Percentiles rank a stretch among this genome's conserved stretches.
Conservation (phyloP, 495 filamentous ascomycete genomes). For the Penicillium longicatenatum region DNA sequence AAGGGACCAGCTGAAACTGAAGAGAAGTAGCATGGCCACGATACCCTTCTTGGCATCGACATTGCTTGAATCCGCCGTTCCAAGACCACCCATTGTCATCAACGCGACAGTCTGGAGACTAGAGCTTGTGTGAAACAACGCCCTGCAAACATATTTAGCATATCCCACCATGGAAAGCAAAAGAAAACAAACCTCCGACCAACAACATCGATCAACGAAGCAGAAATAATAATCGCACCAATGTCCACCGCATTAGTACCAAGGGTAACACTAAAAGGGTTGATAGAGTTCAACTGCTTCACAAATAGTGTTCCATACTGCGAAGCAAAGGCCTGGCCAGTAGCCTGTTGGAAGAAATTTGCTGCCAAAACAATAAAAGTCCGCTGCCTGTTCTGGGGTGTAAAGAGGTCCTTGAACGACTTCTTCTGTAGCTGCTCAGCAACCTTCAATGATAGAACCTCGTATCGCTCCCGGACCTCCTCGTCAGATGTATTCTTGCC, state of each 20-base stretch:
- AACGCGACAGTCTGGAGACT: constrained; percentile 16
- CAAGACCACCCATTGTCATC: constrained; percentile 27
- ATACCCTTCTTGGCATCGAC: constrained; percentile 18
- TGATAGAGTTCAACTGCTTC: constrained; percentile 33
- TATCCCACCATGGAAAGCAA: no score
- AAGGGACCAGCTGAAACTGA: constrained; percentile 24
- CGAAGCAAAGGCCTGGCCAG: constrained; percentile 34
- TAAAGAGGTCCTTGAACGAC: constrained; percentile 32
- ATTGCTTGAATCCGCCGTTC: constrained; percentile 15
- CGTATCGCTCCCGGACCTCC: constrained; percentile 13
- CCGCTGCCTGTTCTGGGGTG: constrained; percentile 28
- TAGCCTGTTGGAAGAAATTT: constrained; percentile 39
- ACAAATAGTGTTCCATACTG: constrained; percentile 39
- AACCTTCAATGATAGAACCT: constrained; percentile 12
- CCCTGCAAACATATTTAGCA: constrained; percentile 4
- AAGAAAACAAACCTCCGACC: constrained; percentile 16
- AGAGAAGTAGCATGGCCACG: constrained; percentile 24
- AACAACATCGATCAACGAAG: constrained; percentile 12
- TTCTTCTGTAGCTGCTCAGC: constrained; percentile 20
- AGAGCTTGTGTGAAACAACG: constrained; percentile 19
- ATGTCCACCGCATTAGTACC: constrained; percentile 23
- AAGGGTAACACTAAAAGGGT: constrained; percentile 31
- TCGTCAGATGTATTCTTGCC: constrained; percentile 19
- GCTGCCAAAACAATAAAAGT: constrained; percentile 33
- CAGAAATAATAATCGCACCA: constrained; percentile 13